phyloP scores from a whole-genome alignment of 1,284 basidiomycete species.

The Sporisorium scitamineum region DNA sequence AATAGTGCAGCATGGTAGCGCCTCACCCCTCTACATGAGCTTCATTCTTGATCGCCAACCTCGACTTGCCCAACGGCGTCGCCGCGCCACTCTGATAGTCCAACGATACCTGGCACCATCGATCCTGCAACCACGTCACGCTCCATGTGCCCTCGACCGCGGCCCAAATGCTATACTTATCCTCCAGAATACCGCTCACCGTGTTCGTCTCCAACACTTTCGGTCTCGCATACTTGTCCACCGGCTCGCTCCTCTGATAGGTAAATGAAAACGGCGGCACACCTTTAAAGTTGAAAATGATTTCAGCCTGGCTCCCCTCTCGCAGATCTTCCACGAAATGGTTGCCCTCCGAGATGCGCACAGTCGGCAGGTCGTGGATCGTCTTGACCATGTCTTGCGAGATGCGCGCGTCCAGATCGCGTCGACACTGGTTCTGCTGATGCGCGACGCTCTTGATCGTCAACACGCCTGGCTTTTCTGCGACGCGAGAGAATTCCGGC shows the following conservation, averaged over 20 bases:
- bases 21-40: slow-evolving; percentile 5
- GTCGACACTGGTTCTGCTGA: slow-evolving; percentile 71
- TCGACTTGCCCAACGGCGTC: slow-evolving; percentile 46
- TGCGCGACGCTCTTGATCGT: slow-evolving; percentile 86
- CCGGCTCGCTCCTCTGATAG: slow-evolving; percentile 69
- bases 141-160: slow-evolving; percentile 87
- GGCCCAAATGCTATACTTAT: slow-evolving; percentile 87
- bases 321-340: slow-evolving; percentile 85
- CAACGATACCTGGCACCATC: slow-evolving; percentile 74
- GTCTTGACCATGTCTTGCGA: slow-evolving; percentile 74
- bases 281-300: slow-evolving; percentile 86
- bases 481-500: slow-evolving; percentile 84
- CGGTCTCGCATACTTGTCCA: slow-evolving; percentile 60
- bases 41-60: slow-evolving; percentile 37
- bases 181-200: slow-evolving; percentile 78
- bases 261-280: slow-evolving; percentile 92
- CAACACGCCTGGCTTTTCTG: slow-evolving; percentile 84
- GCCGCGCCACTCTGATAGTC: slow-evolving; percentile 56
- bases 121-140: slow-evolving; percentile 87
- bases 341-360: slow-evolving; percentile 86
- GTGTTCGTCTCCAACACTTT: slow-evolving; percentile 66
- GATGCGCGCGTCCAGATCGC: slow-evolving; percentile 70
- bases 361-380: slow-evolving; percentile 86
- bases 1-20: neutral
- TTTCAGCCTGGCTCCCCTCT: slow-evolving; percentile 84